Evolutionary conservation across 805 yeast species (phyloP).

Genomic region (Helenozyma baotianmanensis): DNA sequence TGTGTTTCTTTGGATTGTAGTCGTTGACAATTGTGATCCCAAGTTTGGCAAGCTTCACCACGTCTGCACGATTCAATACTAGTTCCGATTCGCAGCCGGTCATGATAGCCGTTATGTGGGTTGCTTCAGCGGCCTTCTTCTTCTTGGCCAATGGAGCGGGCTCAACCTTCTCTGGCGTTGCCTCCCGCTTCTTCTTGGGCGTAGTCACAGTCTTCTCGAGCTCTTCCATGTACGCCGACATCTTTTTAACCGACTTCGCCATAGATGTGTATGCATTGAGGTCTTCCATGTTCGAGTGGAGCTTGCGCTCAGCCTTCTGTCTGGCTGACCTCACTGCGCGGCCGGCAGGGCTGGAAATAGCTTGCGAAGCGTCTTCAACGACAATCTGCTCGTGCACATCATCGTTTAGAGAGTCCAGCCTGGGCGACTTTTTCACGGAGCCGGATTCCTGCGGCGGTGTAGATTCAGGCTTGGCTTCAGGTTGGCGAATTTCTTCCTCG

Average conservation of each 20-base stretch:
- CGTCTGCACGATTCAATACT: slow-evolving; percentile 39
- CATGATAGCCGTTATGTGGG: slow-evolving; percentile 45
- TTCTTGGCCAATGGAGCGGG: slow-evolving; percentile 5
- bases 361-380: neutral
- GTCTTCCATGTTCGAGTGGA: slow-evolving; percentile 66
- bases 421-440: neutral
- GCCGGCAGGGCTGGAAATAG: neutral
- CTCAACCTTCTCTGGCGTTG: neutral
- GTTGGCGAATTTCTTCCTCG: slow-evolving; percentile 5
- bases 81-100: slow-evolving; percentile 61
- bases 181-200: slow-evolving; percentile 3
- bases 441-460: slow-evolving; percentile 1
- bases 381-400: neutral
- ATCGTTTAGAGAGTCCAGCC: neutral
- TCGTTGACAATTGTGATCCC: slow-evolving; percentile 56
- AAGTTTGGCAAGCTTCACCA: slow-evolving; percentile 37
- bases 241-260: slow-evolving; percentile 39
- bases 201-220: slow-evolving; percentile 19
- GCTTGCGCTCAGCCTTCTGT: slow-evolving; percentile 56
- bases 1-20: slow-evolving; percentile 29
- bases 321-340: slow-evolving; percentile 52
- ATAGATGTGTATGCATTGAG: slow-evolving; percentile 57
- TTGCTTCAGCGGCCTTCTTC: slow-evolving; percentile 12
- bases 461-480: too few relatives aligned
- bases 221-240: slow-evolving; percentile 33